Evolutionary conservation across 2,329 filamentous ascomycete genomes (phyloP).

Genomic region (Dactylellina sp.): DNA sequence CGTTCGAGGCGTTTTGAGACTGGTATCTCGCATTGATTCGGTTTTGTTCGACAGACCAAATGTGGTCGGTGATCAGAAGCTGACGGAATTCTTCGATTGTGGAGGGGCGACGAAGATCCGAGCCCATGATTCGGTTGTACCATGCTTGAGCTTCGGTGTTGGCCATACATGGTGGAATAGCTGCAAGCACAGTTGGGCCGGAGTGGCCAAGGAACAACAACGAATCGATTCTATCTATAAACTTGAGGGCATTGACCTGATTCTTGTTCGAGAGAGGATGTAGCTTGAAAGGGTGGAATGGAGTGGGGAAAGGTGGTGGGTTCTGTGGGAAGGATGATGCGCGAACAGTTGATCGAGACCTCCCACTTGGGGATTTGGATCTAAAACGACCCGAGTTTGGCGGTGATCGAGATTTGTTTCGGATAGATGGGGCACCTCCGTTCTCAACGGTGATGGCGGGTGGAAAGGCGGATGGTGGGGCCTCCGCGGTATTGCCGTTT

Average conservation of each 20-base stretch:
- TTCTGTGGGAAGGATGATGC: slow-evolving; percentile 41
- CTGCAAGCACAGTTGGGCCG: slow-evolving; percentile 36
- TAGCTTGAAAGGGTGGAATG: slow-evolving; percentile 55
- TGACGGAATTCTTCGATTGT: slow-evolving; percentile 53
- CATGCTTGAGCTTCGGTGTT: slow-evolving; percentile 52
- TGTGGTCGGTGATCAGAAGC: slow-evolving; percentile 54
- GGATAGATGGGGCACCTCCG: slow-evolving; percentile 1
- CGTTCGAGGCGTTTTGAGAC: slow-evolving; percentile 35
- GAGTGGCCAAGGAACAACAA: slow-evolving; percentile 52
- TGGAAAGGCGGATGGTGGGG: background rate
- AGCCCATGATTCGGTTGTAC: slow-evolving; percentile 52
- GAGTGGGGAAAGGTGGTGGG: slow-evolving; percentile 53
- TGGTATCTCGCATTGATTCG: slow-evolving; percentile 51
- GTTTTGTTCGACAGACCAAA: slow-evolving; percentile 53
- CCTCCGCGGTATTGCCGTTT: slow-evolving; percentile 22
- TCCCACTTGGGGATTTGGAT: slow-evolving; percentile 45
- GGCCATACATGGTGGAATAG: slow-evolving; percentile 53
- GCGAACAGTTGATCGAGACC: slow-evolving; percentile 35
- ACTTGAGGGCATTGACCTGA: slow-evolving; percentile 56
- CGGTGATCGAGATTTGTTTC: slow-evolving; percentile 44
- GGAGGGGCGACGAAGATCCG: slow-evolving; percentile 42
- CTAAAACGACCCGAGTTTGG: slow-evolving; percentile 35
- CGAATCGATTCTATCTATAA: slow-evolving; percentile 55
- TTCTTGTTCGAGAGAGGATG: slow-evolving; percentile 56
- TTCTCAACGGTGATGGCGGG: slow-evolving; percentile 39